Evolutionary conservation across 1,284 basidiomycete species (phyloP).

Genomic region (Boletus sp.): DNA sequence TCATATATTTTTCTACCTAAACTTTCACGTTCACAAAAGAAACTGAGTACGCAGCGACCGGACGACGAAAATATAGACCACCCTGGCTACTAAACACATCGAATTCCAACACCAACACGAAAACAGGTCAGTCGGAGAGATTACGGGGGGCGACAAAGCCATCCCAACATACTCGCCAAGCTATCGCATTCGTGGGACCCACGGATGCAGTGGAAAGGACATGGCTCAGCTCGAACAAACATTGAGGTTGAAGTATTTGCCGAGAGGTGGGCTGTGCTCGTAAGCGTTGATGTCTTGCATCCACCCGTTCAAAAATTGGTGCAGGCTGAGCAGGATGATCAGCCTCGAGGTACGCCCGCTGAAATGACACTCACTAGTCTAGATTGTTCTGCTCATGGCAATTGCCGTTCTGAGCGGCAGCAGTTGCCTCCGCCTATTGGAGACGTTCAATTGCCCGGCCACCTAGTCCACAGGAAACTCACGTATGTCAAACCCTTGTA

Average conservation of each 20-base stretch:
- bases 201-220: background rate
- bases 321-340: constrained; percentile 48
- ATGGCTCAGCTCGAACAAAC: constrained; percentile 35
- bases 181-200: background rate
- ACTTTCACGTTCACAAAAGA: background rate
- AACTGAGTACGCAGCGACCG: background rate
- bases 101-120: background rate
- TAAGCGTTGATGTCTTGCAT: constrained; percentile 63
- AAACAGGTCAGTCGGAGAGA: background rate
- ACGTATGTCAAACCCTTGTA: constrained; percentile 58
- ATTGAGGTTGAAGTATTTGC: constrained; percentile 70
- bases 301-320: constrained; percentile 82
- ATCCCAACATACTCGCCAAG: background rate
- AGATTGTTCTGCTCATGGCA: constrained; percentile 78
- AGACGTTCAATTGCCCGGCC: constrained; percentile 9
- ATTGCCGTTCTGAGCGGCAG: constrained; percentile 49
- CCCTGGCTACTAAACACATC: background rate
- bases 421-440: constrained; percentile 54
- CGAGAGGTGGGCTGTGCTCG: constrained; percentile 44
- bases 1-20: background rate
- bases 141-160: background rate
- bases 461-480: constrained; percentile 24
- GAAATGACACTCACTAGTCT: constrained; percentile 58
- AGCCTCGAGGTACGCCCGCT: background rate
- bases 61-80: background rate